Conservation (phyloP, 208 protist species). For the Leishmania tropica region DNA sequence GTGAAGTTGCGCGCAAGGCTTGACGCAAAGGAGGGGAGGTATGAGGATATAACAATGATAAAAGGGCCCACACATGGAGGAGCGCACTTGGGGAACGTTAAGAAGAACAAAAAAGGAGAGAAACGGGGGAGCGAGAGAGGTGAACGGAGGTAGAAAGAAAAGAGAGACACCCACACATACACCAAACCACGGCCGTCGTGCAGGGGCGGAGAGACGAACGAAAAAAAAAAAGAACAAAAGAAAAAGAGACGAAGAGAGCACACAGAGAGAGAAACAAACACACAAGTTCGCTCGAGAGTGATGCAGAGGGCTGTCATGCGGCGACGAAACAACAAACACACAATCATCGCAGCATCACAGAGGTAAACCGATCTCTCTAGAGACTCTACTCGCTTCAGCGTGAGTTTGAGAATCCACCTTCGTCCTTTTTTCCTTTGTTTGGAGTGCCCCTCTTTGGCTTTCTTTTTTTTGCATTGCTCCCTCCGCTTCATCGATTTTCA, state of each 20-base stretch:
- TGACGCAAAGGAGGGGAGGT: not conserved
- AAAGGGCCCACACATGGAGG: not conserved
- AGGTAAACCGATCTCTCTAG: not conserved
- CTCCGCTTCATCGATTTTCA: not conserved
- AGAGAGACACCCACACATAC: not conserved
- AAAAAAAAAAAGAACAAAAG: too few species aligned
- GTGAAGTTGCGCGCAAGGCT: not conserved
- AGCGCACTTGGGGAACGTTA: slow-evolving; percentile 6
- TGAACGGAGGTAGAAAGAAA: not conserved
- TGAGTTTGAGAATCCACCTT: not conserved
- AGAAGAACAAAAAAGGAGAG: not conserved
- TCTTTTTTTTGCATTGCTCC: not conserved
- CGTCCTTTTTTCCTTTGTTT: not conserved
- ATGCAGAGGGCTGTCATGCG: not conserved
- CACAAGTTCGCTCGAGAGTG: not conserved
- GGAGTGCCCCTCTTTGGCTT: not conserved
- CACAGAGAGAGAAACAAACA: not conserved
- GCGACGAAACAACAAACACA: not conserved
- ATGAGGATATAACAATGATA: slow-evolving; percentile 6
- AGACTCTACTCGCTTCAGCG: not conserved
- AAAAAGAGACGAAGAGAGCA: not conserved
- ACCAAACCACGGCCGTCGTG: not conserved
- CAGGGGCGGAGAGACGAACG: not conserved
- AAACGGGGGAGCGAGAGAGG: not conserved
- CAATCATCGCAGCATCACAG: not conserved